Evolutionary conservation across 306 rosid genomes (phyloP).

Genomic region (Sphenostylis stenocarpa): DNA sequence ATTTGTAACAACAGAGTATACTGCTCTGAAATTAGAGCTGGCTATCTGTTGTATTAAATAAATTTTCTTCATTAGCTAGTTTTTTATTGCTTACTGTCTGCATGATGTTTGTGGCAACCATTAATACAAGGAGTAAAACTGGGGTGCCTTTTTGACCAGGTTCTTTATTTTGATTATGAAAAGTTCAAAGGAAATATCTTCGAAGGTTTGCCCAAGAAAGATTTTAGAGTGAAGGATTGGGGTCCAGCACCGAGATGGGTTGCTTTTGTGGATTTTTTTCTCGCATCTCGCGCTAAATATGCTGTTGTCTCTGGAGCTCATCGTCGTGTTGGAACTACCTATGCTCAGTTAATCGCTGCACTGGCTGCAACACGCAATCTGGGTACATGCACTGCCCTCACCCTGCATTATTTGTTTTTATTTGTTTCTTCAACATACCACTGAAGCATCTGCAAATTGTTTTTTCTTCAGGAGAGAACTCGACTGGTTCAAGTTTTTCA

Average conservation of each 20-base stretch:
- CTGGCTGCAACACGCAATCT: slow-evolving; percentile 80
- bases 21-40: background rate
- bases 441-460: slow-evolving; percentile 9
- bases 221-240: slow-evolving; percentile 92
- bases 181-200: slow-evolving; percentile 68
- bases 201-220: slow-evolving; percentile 50
- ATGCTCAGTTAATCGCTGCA: slow-evolving; percentile 93
- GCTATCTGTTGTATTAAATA: background rate
- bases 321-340: slow-evolving; percentile 91
- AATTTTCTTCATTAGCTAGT: slow-evolving; percentile 2
- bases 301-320: slow-evolving; percentile 92
- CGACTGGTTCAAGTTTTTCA: slow-evolving; percentile 56
- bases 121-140: no score
- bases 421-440: slow-evolving; percentile 7
- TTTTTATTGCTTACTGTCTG: background rate
- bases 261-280: slow-evolving; percentile 96
- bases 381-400: slow-evolving; percentile 38
- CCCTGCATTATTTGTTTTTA: background rate
- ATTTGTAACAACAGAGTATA: background rate
- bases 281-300: slow-evolving; percentile 81
- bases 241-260: slow-evolving; percentile 99
- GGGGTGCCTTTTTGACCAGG: slow-evolving; percentile 48
- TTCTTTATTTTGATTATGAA: slow-evolving; percentile 83
- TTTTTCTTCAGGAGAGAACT: slow-evolving; percentile 53
- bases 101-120: background rate